Percentiles rank a stretch among this genome's conserved stretches.
phyloP scores from a whole-genome alignment of 192 early-diverging fungal species.

The Mortierella claussenii region DNA sequence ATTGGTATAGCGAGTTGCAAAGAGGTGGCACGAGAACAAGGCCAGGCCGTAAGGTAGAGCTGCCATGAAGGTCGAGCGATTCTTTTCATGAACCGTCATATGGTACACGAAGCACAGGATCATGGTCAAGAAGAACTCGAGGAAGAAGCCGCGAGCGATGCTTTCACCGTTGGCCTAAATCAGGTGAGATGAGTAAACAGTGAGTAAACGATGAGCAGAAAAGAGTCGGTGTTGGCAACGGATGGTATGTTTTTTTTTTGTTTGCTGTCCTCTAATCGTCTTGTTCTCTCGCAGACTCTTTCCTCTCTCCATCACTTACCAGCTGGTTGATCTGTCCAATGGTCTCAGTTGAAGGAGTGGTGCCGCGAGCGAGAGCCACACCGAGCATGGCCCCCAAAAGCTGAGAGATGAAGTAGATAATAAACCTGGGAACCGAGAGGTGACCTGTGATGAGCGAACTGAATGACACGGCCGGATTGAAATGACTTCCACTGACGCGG shows the following conservation, averaged over 20 bases:
- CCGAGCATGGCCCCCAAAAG: constrained; percentile 67
- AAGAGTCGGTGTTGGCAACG: too few species aligned
- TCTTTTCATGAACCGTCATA: constrained; percentile 45
- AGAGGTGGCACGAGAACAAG: constrained; percentile 27
- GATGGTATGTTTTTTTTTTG: too few species aligned
- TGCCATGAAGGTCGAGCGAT: constrained; percentile 44
- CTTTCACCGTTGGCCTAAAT: constrained; percentile 24
- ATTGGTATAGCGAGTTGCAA: constrained; percentile 54
- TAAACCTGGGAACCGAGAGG: constrained; percentile 50
- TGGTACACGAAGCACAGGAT: constrained; percentile 48
- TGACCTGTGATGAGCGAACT: constrained; percentile 63
- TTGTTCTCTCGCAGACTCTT: too few species aligned
- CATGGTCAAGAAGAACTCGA: constrained; percentile 45
- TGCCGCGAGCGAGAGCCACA: constrained; percentile 30
- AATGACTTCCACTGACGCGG: constrained; percentile 65
- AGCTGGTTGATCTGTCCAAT: constrained; percentile 13
- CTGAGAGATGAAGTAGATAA: constrained; percentile 67
- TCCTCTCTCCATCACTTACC: too few species aligned
- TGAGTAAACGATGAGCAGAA: too few species aligned
- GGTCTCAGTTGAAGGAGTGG: constrained; percentile 4
- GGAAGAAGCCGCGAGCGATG: constrained; percentile 47
- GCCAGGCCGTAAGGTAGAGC: constrained; percentile 35
- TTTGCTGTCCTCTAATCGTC: too few species aligned
- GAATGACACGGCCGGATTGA: constrained; percentile 74
- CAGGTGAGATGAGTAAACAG: too few species aligned